phyloP scores from a whole-genome alignment of 208 protist species.

The Leishmania turanica region DNA sequence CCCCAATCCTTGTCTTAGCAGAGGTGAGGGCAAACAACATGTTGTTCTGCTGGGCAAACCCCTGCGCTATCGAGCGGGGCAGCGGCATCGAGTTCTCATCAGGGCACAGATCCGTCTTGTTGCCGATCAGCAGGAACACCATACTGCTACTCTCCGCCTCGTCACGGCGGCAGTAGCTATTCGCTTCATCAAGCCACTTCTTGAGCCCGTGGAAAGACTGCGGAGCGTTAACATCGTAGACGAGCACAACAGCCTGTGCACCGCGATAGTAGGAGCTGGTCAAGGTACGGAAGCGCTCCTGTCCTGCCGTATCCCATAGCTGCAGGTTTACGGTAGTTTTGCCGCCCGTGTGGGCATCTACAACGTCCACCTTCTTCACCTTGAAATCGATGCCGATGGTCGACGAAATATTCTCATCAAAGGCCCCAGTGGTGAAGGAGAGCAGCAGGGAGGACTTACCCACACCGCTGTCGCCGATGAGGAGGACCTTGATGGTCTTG shows the following conservation, averaged over 20 bases:
- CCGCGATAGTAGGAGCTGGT: conserved; percentile 86
- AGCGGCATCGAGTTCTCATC: conserved; percentile 53
- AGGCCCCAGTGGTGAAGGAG: conserved; percentile 76
- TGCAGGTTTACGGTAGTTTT: conserved; percentile 83
- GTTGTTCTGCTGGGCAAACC: conserved; percentile 67
- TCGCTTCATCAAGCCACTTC: conserved; percentile 81
- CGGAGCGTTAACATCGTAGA: conserved; percentile 89
- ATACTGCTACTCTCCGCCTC: conserved; percentile 37
- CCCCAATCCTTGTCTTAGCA: conserved; percentile 76
- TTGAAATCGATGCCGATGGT: conserved; percentile 94
- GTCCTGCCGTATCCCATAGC: conserved; percentile 90
- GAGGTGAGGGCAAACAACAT: conserved; percentile 87
- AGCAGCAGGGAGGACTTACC: conserved; percentile 84
- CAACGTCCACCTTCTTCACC: conserved; percentile 70
- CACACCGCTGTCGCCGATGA: conserved; percentile 85
- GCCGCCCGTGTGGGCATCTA: conserved; percentile 37
- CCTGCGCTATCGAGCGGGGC: conserved; percentile 46
- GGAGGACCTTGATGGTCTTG: conserved; percentile 81
- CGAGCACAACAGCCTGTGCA: conserved; percentile 81
- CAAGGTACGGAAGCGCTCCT: conserved; percentile 87
- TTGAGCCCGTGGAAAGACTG: conserved; percentile 72
- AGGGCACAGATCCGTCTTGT: conserved; percentile 76
- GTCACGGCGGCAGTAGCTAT: conserved; percentile 53
- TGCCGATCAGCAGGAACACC: conserved; percentile 83
- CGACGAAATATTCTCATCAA: conserved; percentile 57